A percentile compares a stretch with the other conserved stretches of the same genome.
Conservation (phyloP, 139 green algal species). For the Astrephomene gubernaculifera region DNA sequence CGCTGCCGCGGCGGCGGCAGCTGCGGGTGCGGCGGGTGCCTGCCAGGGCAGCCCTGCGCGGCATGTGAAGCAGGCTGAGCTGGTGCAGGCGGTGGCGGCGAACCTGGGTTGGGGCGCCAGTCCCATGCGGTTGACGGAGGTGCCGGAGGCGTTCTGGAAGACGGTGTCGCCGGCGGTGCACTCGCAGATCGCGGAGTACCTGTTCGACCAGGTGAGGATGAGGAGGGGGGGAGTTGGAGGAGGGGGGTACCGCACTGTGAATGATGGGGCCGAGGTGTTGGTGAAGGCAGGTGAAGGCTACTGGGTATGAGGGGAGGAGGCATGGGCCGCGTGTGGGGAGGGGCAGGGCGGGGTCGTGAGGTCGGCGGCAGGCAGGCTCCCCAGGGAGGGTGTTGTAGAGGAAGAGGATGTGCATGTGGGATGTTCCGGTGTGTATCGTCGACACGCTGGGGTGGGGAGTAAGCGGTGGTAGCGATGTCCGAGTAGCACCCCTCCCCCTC, state of each 20-base stretch:
- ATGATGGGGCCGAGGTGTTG: no score
- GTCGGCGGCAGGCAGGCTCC: neutral
- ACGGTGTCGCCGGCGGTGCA: conserved; percentile 57
- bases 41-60: neutral
- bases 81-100: conserved; percentile 5
- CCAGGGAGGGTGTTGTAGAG: no score
- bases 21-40: neutral
- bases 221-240: neutral
- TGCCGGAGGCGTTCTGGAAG: conserved; percentile 56
- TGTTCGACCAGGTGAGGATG: conserved; percentile 47
- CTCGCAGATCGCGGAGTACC: conserved; percentile 51
- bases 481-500: neutral
- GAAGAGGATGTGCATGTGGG: no score
- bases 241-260: no score
- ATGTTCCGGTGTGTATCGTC: no score
- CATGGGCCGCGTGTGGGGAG: neutral
- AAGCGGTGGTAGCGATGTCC: no score
- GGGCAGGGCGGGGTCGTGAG: neutral
- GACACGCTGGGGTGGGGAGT: no score
- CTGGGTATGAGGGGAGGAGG: neutral
- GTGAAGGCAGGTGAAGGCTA: no score
- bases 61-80: neutral
- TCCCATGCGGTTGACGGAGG: conserved; percentile 46
- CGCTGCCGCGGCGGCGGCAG: neutral
- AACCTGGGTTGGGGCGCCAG: conserved; percentile 24